Evolutionary conservation across 192 early-diverging fungal genomes (phyloP).

Genomic region (Coemansia biformis): DNA sequence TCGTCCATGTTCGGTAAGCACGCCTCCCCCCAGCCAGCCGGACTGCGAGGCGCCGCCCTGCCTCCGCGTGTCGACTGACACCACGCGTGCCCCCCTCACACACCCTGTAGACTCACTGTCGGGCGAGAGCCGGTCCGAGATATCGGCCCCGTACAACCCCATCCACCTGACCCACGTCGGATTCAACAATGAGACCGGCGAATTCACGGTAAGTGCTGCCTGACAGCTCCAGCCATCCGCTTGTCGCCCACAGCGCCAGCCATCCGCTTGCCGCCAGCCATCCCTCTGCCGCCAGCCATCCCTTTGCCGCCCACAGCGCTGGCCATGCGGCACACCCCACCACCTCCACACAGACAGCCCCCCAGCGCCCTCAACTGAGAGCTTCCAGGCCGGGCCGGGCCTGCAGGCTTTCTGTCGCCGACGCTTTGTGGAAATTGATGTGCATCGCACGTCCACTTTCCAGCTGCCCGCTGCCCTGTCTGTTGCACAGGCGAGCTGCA

Average conservation of each 20-base stretch:
- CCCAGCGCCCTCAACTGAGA: no score
- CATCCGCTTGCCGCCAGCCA: not conserved
- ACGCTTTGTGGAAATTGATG: slow-evolving; percentile 19
- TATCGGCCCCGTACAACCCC: slow-evolving; percentile 92
- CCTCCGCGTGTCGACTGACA: not conserved
- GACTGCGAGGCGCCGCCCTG: no score
- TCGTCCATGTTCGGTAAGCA: slow-evolving; percentile 52
- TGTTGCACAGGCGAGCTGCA: not conserved
- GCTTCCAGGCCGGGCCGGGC: not conserved
- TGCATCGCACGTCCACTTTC: slow-evolving; percentile 1
- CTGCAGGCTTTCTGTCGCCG: not conserved
- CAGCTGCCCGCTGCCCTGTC: not conserved
- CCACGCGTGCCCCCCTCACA: not conserved
- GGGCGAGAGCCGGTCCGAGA: slow-evolving; percentile 75
- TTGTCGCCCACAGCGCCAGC: not conserved
- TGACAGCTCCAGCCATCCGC: not conserved
- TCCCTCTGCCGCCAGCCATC: not conserved
- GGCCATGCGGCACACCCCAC: slow-evolving; percentile 1
- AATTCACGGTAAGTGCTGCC: slow-evolving; percentile 68
- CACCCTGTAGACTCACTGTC: slow-evolving; percentile 50
- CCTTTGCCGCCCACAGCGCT: not conserved
- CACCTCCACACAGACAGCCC: no score
- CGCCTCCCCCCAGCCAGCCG: not conserved
- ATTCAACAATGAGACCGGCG: slow-evolving; percentile 92
- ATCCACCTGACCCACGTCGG: slow-evolving; percentile 98